Evolutionary conservation across 2,329 filamentous ascomycete species (phyloP).

Genomic region (Mollisia scopiformis): DNA sequence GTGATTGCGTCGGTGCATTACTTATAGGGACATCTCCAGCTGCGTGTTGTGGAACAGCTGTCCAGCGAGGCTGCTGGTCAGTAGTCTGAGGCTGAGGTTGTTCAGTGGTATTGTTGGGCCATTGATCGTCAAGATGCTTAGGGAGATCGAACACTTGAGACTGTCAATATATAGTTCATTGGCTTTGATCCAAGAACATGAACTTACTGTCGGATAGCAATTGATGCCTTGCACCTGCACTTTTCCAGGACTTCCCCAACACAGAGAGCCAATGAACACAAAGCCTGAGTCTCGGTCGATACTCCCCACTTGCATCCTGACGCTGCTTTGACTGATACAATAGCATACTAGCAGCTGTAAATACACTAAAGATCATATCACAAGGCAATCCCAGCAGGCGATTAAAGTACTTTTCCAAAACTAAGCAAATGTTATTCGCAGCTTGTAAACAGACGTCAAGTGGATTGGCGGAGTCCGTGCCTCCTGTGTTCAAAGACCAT

Average conservation of each 20-base stretch:
- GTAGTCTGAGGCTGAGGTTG: not conserved
- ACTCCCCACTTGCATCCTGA: slow-evolving; percentile 18
- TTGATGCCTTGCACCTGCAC: slow-evolving; percentile 33
- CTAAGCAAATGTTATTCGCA: slow-evolving; percentile 33
- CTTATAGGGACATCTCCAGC: not conserved
- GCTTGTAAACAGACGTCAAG: slow-evolving; percentile 30
- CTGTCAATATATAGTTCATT: not conserved
- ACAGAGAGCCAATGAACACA: slow-evolving; percentile 37
- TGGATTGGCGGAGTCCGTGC: slow-evolving; percentile 21
- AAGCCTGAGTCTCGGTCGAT: slow-evolving; percentile 26
- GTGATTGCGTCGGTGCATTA: not conserved
- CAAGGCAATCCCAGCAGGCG: slow-evolving; percentile 32
- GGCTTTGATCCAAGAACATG: not conserved
- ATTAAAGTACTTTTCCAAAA: slow-evolving; percentile 34
- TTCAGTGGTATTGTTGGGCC: not conserved
- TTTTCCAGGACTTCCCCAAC: slow-evolving; percentile 36
- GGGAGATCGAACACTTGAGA: slow-evolving; percentile 25
- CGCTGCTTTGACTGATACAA: slow-evolving; percentile 29
- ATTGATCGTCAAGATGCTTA: slow-evolving; percentile 17
- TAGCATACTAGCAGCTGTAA: slow-evolving; percentile 34
- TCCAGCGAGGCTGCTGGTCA: not conserved
- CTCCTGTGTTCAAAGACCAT: slow-evolving; percentile 23
- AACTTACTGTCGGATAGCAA: slow-evolving; percentile 34
- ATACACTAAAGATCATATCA: slow-evolving; percentile 36
- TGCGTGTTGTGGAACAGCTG: not conserved